A percentile compares a stretch with the other conserved stretches of the same genome.
Evolutionary conservation across 129 eudicot genomes (phyloP).

Genomic region (Flaveria trinervia): DNA sequence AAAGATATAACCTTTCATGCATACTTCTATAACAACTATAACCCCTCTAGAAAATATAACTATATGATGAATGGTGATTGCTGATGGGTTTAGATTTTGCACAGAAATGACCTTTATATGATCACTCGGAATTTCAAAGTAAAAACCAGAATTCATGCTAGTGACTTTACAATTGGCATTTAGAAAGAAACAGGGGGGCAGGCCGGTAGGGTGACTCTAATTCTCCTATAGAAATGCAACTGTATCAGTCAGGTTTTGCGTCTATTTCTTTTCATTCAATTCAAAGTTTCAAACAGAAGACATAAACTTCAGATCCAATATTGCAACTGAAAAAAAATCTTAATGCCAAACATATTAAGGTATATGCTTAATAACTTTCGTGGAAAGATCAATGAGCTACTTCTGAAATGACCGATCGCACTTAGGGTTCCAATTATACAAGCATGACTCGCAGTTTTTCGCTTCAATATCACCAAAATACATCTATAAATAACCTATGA

Average conservation of each 20-base stretch:
- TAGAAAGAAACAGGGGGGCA: no score
- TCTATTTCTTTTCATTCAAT: neutral
- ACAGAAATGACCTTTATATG: neutral
- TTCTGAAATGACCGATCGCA: neutral
- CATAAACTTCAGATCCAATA: conserved; percentile 19
- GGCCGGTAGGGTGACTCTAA: neutral
- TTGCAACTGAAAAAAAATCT: neutral
- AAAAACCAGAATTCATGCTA: neutral
- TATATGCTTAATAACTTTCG: neutral
- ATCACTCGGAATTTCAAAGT: neutral
- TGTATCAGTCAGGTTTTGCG: neutral
- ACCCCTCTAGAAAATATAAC: neutral
- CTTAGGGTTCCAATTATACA: conserved; percentile 27
- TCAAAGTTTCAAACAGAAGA: neutral
- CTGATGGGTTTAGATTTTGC: neutral
- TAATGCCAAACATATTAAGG: neutral
- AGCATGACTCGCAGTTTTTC: neutral
- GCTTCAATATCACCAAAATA: neutral
- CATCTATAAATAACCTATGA: neutral
- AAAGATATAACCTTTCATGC: neutral
- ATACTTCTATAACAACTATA: neutral
- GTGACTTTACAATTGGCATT: neutral
- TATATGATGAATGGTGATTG: neutral
- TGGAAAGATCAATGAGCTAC: neutral
- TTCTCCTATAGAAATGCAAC: neutral